These are phyloP conservation scores for Spinacia oleracea DNA, from an alignment of 179 eudicot genomes.

Conservation along the genomic window DNA sequence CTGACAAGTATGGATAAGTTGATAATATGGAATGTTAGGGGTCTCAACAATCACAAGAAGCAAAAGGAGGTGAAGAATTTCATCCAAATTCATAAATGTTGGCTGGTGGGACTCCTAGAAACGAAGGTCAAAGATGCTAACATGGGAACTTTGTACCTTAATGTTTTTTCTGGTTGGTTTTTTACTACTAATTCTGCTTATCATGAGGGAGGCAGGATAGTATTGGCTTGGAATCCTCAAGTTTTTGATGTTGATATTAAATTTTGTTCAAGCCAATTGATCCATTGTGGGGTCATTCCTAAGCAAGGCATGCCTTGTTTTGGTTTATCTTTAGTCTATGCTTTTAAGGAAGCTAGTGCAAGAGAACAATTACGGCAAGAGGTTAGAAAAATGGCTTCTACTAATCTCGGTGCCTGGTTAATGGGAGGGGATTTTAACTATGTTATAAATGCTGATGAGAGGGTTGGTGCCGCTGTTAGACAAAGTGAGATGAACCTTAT, in stretches of 20 bases:
- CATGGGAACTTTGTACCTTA: background rate
- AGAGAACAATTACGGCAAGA: background rate
- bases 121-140: background rate
- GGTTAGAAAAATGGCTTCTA: too few relatives aligned
- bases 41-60: background rate
- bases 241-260: too few relatives aligned
- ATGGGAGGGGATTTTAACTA: background rate
- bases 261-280: background rate
- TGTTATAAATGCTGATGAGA: background rate
- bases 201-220: background rate
- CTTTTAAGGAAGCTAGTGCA: background rate
- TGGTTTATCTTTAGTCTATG: background rate
- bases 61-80: background rate
- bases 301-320: too few relatives aligned
- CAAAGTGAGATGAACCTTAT: background rate
- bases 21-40: background rate
- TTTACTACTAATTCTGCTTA: background rate
- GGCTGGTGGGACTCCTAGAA: background rate
- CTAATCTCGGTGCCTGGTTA: background rate
- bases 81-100: background rate
- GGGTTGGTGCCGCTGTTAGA: background rate
- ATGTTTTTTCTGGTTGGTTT: background rate
- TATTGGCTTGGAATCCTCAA: background rate
- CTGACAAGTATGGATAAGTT: background rate
- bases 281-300: background rate